These are phyloP conservation scores for Talaromyces sp. DNA, from an alignment of 2,329 filamentous ascomycete genomes.

Conservation along the genomic window DNA sequence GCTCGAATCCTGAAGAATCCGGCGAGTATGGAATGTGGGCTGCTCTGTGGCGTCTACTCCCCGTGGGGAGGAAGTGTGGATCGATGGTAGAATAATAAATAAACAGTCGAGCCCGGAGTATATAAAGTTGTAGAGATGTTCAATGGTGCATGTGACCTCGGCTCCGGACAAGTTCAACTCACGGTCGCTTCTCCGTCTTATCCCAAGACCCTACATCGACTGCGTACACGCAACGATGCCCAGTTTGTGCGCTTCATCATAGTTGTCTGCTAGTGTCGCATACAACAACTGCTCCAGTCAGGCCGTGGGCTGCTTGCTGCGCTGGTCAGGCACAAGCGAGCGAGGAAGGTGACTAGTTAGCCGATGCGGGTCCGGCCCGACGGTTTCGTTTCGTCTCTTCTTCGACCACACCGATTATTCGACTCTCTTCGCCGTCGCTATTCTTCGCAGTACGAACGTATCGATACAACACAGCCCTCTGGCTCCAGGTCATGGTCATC, in stretches of 20 bases:
- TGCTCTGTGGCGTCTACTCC: neutral
- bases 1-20: neutral
- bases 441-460: neutral
- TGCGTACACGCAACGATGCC: neutral
- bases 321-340: neutral
- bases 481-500: neutral
- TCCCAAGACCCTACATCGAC: neutral
- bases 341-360: neutral
- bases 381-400: neutral
- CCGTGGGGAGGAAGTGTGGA: neutral
- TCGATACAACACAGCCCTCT: neutral
- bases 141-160: too few species aligned
- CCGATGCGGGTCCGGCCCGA: neutral
- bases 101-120: neutral
- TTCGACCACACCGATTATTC: neutral
- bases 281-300: neutral
- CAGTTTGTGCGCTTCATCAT: neutral
- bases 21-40: neutral
- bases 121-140: too few species aligned
- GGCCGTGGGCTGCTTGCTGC: neutral
- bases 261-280: neutral
- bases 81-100: neutral
- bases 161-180: too few species aligned
- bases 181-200: neutral
- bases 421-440: neutral